Percentiles rank a stretch among this genome's conserved stretches.
Evolutionary conservation across 1,139 yeast genomes (phyloP).

Genomic region (Wickerhamomyces sp.): DNA sequence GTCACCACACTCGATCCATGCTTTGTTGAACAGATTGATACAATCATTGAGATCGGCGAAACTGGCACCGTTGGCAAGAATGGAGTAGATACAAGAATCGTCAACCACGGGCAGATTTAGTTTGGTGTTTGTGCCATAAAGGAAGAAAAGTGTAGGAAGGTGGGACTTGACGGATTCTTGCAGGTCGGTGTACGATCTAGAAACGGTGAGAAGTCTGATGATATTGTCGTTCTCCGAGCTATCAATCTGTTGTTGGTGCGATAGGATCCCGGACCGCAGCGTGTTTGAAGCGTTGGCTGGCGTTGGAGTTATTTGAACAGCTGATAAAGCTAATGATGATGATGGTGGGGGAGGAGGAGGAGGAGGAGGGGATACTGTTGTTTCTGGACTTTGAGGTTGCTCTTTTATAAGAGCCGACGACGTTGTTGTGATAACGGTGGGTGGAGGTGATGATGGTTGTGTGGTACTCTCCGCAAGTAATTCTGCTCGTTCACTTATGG

Average conservation of each 20-base stretch:
- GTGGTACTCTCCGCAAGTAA: background rate
- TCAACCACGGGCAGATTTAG: slow-evolving; percentile 7
- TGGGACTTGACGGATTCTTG: slow-evolving; percentile 5
- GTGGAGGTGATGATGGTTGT: too few species aligned
- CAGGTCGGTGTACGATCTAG: slow-evolving; percentile 4
- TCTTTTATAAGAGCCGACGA: too few species aligned
- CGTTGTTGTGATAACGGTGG: too few species aligned
- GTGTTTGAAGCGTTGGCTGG: too few species aligned
- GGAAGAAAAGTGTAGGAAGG: slow-evolving; percentile 7
- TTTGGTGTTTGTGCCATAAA: slow-evolving; percentile 8
- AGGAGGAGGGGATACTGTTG: too few species aligned
- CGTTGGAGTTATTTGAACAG: too few species aligned
- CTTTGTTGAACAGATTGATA: slow-evolving; percentile 11
- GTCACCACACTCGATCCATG: slow-evolving; percentile 7
- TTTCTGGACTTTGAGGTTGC: too few species aligned
- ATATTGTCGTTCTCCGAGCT: slow-evolving; percentile 3
- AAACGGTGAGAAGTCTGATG: slow-evolving; percentile 6
- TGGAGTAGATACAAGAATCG: slow-evolving; percentile 8
- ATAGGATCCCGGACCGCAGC: too few species aligned
- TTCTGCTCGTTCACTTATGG: background rate
- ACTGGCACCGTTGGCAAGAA: slow-evolving; percentile 18
- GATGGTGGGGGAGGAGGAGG: too few species aligned
- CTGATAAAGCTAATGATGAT: too few species aligned
- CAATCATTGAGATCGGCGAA: slow-evolving; percentile 13
- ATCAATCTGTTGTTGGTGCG: too few species aligned